Conservation (phyloP, 2,329 filamentous ascomycete species). For the Cladosporium sp. region DNA sequence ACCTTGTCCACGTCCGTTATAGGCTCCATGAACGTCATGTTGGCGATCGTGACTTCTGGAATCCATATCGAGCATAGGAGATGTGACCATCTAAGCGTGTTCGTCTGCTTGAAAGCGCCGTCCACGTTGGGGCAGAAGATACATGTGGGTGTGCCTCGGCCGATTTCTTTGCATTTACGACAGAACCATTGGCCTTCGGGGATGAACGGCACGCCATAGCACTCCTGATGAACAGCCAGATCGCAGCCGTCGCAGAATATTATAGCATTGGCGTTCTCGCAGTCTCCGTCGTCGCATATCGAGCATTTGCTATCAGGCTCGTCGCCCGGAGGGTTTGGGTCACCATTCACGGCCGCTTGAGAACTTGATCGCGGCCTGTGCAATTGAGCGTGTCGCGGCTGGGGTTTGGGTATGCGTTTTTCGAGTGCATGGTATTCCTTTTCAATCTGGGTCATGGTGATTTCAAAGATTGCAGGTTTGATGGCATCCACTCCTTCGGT, state of each 20-base stretch:
- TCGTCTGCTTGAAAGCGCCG: slow-evolving; percentile 97
- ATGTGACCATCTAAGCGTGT: slow-evolving; percentile 94
- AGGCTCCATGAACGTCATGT: slow-evolving; percentile 96
- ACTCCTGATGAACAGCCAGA: slow-evolving; percentile 96
- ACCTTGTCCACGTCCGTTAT: slow-evolving; percentile 98
- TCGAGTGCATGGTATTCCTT: slow-evolving; percentile 98
- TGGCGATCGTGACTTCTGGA: slow-evolving; percentile 91
- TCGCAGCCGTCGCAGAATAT: slow-evolving; percentile 99
- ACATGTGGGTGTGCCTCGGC: slow-evolving; percentile 87
- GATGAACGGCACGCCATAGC: slow-evolving; percentile 97
- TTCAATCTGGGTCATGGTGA: slow-evolving; percentile 97
- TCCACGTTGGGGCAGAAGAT: slow-evolving; percentile 98
- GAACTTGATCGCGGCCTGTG: slow-evolving; percentile 91
- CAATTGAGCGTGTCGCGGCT: slow-evolving; percentile 93
- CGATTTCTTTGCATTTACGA: slow-evolving; percentile 93
- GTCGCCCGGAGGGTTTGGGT: slow-evolving; percentile 76
- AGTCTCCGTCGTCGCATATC: slow-evolving; percentile 98
- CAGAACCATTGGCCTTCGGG: slow-evolving; percentile 98
- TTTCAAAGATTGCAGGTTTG: slow-evolving; percentile 92
- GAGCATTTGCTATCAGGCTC: slow-evolving; percentile 97
- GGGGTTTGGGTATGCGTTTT: slow-evolving; percentile 94
- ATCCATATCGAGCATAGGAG: slow-evolving; percentile 98
- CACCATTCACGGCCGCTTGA: slow-evolving; percentile 92
- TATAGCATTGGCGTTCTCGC: slow-evolving; percentile 98
- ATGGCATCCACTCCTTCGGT: slow-evolving; percentile 76